A percentile compares a stretch with the other conserved stretches of the same genome.
phyloP scores from a whole-genome alignment of 2,329 filamentous ascomycete species.

The Pestalotiopsis sp. region DNA sequence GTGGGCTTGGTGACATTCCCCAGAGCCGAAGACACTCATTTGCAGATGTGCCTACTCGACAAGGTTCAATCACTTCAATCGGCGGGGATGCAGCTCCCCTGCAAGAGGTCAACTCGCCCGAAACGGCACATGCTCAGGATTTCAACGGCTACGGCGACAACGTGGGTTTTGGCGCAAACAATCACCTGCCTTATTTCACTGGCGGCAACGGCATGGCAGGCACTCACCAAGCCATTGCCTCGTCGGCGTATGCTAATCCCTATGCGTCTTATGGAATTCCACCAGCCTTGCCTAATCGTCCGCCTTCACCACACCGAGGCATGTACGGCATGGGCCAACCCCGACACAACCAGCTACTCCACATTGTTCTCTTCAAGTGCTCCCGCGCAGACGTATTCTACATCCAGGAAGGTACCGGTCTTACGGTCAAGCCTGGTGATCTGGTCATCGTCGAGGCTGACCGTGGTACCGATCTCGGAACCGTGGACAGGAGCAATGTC shows the following conservation, averaged over 20 bases:
- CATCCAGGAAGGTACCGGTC: slow-evolving; percentile 90
- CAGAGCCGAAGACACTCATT: slow-evolving; percentile 83
- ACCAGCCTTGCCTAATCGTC: slow-evolving; percentile 48
- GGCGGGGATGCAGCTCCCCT: slow-evolving; percentile 48
- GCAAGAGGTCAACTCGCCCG: slow-evolving; percentile 48
- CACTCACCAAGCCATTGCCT: slow-evolving; percentile 39
- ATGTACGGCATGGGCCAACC: slow-evolving; percentile 64
- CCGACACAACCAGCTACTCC: slow-evolving; percentile 71
- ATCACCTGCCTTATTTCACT: slow-evolving; percentile 42
- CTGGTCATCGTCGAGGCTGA: slow-evolving; percentile 97
- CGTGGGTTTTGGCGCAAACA: slow-evolving; percentile 37
- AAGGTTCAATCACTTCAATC: slow-evolving; percentile 65
- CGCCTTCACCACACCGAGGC: slow-evolving; percentile 63
- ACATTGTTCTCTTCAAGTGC: slow-evolving; percentile 96
- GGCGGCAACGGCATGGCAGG: slow-evolving; percentile 31
- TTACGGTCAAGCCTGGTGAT: slow-evolving; percentile 88
- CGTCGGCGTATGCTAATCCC: slow-evolving; percentile 40
- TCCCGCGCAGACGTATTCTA: slow-evolving; percentile 95
- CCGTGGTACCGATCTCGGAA: slow-evolving; percentile 92
- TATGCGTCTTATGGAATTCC: slow-evolving; percentile 52
- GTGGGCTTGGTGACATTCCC: slow-evolving; percentile 61
- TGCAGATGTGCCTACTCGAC: slow-evolving; percentile 67
- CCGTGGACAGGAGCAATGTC: slow-evolving; percentile 85
- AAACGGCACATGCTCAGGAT: slow-evolving; percentile 46
- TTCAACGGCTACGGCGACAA: slow-evolving; percentile 44